Evolutionary conservation across 495 filamentous ascomycete species (phyloP).

Genomic region (Podospora sp.): DNA sequence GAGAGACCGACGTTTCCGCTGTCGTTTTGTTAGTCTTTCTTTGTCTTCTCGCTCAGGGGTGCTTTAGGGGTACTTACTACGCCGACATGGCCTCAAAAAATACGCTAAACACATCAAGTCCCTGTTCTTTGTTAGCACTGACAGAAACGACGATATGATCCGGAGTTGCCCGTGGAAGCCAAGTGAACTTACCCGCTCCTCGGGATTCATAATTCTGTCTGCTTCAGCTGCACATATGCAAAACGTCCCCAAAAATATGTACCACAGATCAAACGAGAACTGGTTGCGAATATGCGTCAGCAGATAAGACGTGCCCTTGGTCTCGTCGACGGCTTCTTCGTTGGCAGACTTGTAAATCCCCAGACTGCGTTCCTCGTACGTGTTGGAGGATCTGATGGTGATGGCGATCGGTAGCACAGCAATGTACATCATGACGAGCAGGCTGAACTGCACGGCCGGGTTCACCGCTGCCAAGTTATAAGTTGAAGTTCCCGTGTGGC

Average conservation of each 20-base stretch:
- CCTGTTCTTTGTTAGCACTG: conserved; percentile 13
- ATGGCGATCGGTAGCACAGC: conserved; percentile 94
- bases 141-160: too few species aligned
- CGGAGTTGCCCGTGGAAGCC: too few species aligned
- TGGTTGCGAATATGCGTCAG: conserved; percentile 81
- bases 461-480: conserved; percentile 73
- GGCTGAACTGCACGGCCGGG: conserved; percentile 85
- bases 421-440: conserved; percentile 97
- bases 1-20: conserved; percentile 80
- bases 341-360: conserved; percentile 65
- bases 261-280: conserved; percentile 80
- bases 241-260: conserved; percentile 78
- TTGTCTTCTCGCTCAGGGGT: neutral
- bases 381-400: conserved; percentile 83
- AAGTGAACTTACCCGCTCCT: conserved; percentile 15
- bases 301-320: conserved; percentile 71
- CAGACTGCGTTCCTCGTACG: conserved; percentile 88
- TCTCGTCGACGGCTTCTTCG: conserved; percentile 49
- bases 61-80: conserved; percentile 46
- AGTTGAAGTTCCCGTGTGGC: conserved; percentile 80
- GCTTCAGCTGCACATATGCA: conserved; percentile 82
- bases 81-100: conserved; percentile 89
- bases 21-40: neutral
- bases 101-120: conserved; percentile 73
- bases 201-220: conserved; percentile 24